Evolutionary conservation across 176 grass and related monocot genomes (phyloP).

Genomic region (Panicum miliaceum): DNA sequence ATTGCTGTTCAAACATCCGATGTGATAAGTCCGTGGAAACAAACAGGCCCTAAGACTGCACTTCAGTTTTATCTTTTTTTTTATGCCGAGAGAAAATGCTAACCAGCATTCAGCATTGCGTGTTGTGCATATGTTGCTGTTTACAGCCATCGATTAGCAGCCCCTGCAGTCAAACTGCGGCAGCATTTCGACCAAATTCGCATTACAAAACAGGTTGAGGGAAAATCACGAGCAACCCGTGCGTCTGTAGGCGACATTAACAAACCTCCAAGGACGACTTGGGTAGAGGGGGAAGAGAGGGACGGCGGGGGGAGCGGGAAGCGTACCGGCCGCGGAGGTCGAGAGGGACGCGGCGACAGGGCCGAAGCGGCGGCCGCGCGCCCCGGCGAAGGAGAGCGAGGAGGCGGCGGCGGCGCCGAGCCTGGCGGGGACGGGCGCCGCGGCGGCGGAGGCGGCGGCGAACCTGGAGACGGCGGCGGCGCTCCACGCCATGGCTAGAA

Average conservation of each 20-base stretch:
- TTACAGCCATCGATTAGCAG: not conserved
- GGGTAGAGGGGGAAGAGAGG: not conserved
- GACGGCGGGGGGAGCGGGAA: not conserved
- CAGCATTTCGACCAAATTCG: not conserved
- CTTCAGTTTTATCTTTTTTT: not conserved
- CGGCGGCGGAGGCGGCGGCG: constrained; percentile 38
- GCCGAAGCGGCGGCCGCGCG: constrained; percentile 33
- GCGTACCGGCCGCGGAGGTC: constrained; percentile 60
- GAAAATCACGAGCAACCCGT: not conserved
- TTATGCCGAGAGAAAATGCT: not conserved
- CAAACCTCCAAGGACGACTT: no score
- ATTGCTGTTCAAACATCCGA: no score
- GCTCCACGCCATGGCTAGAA: constrained; percentile 72
- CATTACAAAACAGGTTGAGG: not conserved
- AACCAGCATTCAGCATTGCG: not conserved
- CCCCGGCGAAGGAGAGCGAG: constrained; percentile 45
- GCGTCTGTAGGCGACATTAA: no score
- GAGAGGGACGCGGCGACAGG: constrained; percentile 55
- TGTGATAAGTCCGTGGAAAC: no score
- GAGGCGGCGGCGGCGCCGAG: constrained; percentile 28
- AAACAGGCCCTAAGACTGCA: no score
- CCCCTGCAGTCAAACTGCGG: not conserved
- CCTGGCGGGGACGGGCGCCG: constrained; percentile 44
- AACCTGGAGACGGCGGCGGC: constrained; percentile 50
- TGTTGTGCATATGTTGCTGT: not conserved